Conservation (phyloP, 1,284 basidiomycete species). For the Puccinia coronata region DNA sequence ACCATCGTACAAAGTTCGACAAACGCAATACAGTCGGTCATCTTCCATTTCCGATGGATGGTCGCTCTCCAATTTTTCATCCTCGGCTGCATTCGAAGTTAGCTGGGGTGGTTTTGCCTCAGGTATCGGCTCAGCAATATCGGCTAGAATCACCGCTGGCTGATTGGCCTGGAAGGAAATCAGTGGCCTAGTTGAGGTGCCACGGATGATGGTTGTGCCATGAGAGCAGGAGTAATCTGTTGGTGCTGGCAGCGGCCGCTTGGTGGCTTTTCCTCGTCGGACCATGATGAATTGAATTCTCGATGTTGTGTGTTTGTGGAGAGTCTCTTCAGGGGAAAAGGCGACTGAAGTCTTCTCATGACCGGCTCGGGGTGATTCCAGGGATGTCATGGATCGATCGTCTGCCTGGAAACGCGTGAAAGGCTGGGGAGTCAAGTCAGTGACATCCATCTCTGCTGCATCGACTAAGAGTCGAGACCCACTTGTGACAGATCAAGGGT, state of each 20-base stretch:
- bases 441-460: no score
- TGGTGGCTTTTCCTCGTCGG: constrained; percentile 26
- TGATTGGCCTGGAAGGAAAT: constrained; percentile 33
- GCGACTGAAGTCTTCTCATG: no score
- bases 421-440: no score
- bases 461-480: no score
- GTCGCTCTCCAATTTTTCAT: constrained; percentile 15
- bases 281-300: constrained; percentile 17
- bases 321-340: no score
- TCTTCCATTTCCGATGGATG: constrained; percentile 35
- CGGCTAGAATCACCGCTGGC: constrained; percentile 10
- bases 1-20: constrained; percentile 36
- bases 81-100: neutral
- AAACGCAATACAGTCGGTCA: constrained; percentile 47
- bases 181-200: constrained; percentile 40
- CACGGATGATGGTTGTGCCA: constrained; percentile 26
- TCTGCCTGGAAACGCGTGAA: no score
- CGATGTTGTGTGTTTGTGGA: no score
- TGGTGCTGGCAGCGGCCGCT: neutral
- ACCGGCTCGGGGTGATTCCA: no score
- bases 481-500: no score
- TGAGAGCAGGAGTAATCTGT: neutral
- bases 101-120: neutral
- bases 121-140: neutral
- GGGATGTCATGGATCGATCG: no score